phyloP scores from a whole-genome alignment of 2,329 filamentous ascomycete genomes.

The Fusarium oxysporum region DNA sequence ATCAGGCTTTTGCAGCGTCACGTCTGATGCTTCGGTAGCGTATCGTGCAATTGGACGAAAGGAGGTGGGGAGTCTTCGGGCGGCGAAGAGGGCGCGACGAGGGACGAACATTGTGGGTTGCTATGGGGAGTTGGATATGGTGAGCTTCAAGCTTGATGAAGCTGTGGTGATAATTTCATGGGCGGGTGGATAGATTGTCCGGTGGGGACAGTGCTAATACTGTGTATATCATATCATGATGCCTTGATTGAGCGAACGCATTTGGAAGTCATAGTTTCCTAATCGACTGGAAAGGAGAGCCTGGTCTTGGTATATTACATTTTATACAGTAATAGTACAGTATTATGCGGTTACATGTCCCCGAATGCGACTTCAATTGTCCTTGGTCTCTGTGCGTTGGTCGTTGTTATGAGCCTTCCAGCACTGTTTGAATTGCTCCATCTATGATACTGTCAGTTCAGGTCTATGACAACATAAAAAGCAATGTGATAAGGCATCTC shows the following conservation, averaged over 20 bases:
- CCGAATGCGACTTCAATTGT: slow-evolving; percentile 55
- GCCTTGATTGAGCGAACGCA: slow-evolving; percentile 1
- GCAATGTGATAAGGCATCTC: background rate
- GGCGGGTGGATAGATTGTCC: slow-evolving; percentile 36
- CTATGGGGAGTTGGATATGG: background rate
- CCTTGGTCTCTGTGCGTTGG: slow-evolving; percentile 80
- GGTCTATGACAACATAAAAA: background rate
- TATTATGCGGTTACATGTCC: background rate
- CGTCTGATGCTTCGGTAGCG: slow-evolving; percentile 38
- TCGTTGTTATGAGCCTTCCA: slow-evolving; percentile 94
- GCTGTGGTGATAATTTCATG: slow-evolving; percentile 22
- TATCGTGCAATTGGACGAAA: slow-evolving; percentile 40
- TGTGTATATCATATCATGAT: slow-evolving; percentile 19
- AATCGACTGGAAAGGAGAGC: background rate
- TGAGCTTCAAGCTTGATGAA: slow-evolving; percentile 1
- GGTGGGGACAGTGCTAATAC: slow-evolving; percentile 18
- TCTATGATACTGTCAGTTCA: slow-evolving; percentile 63
- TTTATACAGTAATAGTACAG: background rate
- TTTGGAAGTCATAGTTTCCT: background rate
- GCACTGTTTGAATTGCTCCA: slow-evolving; percentile 88
- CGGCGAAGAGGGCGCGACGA: slow-evolving; percentile 39
- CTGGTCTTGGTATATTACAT: background rate
- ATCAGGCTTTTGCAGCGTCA: slow-evolving; percentile 26
- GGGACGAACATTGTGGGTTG: slow-evolving; percentile 45
- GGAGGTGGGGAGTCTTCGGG: slow-evolving; percentile 28